A percentile compares a stretch with the other conserved stretches of the same genome.
Conservation (phyloP, 208 protist species). For the Acanthamoeba castellanii region DNA sequence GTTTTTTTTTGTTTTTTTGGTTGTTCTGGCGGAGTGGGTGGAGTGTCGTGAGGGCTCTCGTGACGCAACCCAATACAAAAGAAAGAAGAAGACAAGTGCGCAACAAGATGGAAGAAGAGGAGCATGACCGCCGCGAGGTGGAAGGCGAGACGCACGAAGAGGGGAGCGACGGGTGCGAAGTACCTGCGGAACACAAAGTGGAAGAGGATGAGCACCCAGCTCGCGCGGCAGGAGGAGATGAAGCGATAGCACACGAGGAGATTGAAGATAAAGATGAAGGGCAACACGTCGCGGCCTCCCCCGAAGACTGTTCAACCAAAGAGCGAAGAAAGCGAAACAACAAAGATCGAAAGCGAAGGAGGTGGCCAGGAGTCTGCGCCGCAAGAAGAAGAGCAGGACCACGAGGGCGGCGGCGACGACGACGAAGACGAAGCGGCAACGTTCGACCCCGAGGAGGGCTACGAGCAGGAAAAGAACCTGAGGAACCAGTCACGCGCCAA, state of each 20-base stretch:
- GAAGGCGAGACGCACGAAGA: too few relatives aligned
- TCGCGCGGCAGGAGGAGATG: not conserved
- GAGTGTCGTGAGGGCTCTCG: not conserved
- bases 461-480: not conserved
- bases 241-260: not conserved
- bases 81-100: too few relatives aligned
- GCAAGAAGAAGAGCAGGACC: not conserved
- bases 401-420: too few relatives aligned
- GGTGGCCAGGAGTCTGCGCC: not conserved
- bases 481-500: not conserved
- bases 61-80: not conserved
- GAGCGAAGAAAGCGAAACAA: not conserved
- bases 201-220: too few relatives aligned
- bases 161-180: too few relatives aligned
- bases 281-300: not conserved
- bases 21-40: too few relatives aligned
- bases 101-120: too few relatives aligned
- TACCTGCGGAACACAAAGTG: too few relatives aligned
- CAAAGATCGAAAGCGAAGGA: too few relatives aligned
- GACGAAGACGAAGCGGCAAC: not conserved
- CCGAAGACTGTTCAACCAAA: too few relatives aligned
- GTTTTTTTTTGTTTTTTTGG: not conserved
- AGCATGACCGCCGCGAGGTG: too few relatives aligned
- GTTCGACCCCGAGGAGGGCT: not conserved
- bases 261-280: not conserved